Evolutionary conservation across 2,329 filamentous ascomycete species (phyloP).

Genomic region (Aspergillus persii): DNA sequence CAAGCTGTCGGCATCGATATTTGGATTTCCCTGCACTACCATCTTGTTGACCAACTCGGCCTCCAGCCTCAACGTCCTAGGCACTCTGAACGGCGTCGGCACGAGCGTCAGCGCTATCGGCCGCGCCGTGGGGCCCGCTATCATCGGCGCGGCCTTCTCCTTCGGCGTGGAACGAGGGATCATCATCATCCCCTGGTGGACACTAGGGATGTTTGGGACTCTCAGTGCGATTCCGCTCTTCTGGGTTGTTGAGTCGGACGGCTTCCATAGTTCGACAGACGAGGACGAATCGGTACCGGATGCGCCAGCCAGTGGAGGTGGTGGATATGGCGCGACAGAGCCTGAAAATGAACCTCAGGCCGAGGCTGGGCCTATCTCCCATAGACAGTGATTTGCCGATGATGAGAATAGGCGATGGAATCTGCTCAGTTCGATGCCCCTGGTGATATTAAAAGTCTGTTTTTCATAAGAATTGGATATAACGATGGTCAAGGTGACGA

Average conservation of each 20-base stretch:
- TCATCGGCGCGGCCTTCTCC: slow-evolving; percentile 70
- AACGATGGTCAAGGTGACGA: neutral
- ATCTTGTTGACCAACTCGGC: slow-evolving; percentile 91
- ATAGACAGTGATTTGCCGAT: neutral
- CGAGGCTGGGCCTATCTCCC: neutral
- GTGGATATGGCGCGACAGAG: slow-evolving; percentile 3
- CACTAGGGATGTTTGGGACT: slow-evolving; percentile 62
- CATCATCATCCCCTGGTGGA: slow-evolving; percentile 77
- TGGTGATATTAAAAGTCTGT: neutral
- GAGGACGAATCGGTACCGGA: slow-evolving; percentile 23
- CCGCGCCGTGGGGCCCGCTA: slow-evolving; percentile 72
- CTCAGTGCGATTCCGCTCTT: slow-evolving; percentile 70
- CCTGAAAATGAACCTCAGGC: neutral
- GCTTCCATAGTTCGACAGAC: slow-evolving; percentile 49
- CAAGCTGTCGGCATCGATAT: slow-evolving; percentile 74
- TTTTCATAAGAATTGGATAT: neutral
- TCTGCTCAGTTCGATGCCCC: too few species aligned
- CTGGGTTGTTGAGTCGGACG: slow-evolving; percentile 72
- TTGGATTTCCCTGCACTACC: slow-evolving; percentile 84
- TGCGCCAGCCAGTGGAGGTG: neutral
- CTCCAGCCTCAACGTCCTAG: slow-evolving; percentile 69
- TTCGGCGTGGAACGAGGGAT: slow-evolving; percentile 74
- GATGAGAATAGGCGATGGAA: too few species aligned
- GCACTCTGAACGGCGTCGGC: slow-evolving; percentile 86
- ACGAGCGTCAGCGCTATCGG: slow-evolving; percentile 80